Evolutionary conservation across 2,329 filamentous ascomycete genomes (phyloP).

Genomic region (Alternaria solani): DNA sequence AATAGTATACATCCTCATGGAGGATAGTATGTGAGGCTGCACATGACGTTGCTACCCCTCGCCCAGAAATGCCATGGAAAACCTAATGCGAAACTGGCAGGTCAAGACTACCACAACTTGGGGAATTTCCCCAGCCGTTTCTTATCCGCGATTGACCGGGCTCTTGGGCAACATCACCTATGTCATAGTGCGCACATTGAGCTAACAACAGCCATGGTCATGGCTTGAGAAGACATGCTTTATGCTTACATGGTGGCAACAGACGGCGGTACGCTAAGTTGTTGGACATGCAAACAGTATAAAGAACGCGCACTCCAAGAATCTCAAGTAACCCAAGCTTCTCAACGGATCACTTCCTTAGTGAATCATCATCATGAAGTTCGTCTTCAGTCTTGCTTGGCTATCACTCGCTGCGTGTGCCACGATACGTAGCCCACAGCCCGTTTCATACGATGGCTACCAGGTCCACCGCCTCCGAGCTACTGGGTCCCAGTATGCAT

Average conservation of each 20-base stretch:
- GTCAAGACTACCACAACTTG: constrained; percentile 24
- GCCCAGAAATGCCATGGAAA: constrained; percentile 33
- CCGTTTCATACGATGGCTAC: constrained; percentile 51
- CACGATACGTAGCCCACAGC: constrained; percentile 34
- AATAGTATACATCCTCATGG: background rate
- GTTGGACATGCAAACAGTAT: constrained; percentile 7
- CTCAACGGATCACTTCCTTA: background rate
- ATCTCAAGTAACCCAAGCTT: background rate
- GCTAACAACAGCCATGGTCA: constrained; percentile 8
- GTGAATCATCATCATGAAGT: constrained; percentile 22
- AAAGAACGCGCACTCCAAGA: background rate
- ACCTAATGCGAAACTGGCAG: constrained; percentile 31
- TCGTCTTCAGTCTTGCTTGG: constrained; percentile 21
- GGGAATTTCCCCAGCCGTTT: constrained; percentile 14
- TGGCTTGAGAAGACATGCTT: constrained; percentile 3
- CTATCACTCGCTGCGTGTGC: constrained; percentile 27
- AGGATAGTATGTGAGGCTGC: background rate
- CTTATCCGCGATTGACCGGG: constrained; percentile 17
- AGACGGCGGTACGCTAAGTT: background rate
- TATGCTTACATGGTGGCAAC: constrained; percentile 5
- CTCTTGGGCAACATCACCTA: constrained; percentile 7
- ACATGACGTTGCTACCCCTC: constrained; percentile 25
- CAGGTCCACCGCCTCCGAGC: constrained; percentile 53
- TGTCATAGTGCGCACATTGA: constrained; percentile 16
- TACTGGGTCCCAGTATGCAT: constrained; percentile 38